Base-by-base conservation (phyloP, 2,329 filamentous ascomycete species). In the Sporothrix brasiliensis region DNA sequence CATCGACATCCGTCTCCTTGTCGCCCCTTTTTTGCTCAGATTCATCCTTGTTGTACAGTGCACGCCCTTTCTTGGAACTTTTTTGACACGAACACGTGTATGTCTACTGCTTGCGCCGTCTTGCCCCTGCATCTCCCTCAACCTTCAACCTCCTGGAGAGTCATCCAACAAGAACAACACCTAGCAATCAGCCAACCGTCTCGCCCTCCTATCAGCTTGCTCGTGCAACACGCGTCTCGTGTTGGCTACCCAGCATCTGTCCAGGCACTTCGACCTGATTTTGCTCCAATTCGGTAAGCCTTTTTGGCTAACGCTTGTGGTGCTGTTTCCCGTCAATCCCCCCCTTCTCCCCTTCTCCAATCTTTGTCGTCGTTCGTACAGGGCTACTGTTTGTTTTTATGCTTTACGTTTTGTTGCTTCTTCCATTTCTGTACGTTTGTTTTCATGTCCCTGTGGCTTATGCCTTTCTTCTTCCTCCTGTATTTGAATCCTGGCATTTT, bases 61-160 rank as follows among this genome's bases (percentile, higher is more conserved):
- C 52, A 63, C 41, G 16, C 54, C 21, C 50, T 74, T 72, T 74
- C 69, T 73, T 74, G 72, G 73, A 73, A 74, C 72, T 58, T 73
- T 74, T 74, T 74, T 71, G 73, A 73, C 69, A 70, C 71, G 50
- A 61, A 58, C 44, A 65, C 69, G 70, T 70, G 61, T 70, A 73
- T 73, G 70, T 60, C 67, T 74, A 73, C 24, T 60, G 49, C 67
- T 58, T 69, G 30, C 44, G 49, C 60, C 50, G 65, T 50, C 44
- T 68, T 39, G 41, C n/a, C 39, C 39, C 60, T 27, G 21, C 24
- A 16, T 4, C 69, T 14, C 13, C 34, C 4, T 30, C 27, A 27
- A 27, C 27, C 27, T 53, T 68, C 61, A 27, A 14, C n/a, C 39
- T 56, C 47, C 52, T 24, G 24, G 24, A 24, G 24, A 61, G 44